These are phyloP conservation scores for Candida pseudofarinosa DNA, from an alignment of 805 yeast species.

Conservation along the genomic window DNA sequence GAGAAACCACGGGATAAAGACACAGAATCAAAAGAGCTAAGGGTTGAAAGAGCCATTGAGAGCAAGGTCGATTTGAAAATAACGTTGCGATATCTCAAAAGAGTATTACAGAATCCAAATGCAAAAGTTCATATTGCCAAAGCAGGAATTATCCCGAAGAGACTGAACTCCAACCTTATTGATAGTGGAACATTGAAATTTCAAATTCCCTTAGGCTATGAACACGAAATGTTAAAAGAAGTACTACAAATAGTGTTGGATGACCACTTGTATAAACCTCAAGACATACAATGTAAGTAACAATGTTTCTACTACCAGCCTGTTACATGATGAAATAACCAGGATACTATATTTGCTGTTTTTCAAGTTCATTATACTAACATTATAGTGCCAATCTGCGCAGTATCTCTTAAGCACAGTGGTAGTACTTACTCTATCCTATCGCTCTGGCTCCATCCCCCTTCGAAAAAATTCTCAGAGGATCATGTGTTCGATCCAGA, in stretches of 20 bases:
- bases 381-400: conserved; percentile 13
- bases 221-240: conserved; percentile 9
- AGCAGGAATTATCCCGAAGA: conserved; percentile 10
- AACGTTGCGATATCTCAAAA: conserved; percentile 4
- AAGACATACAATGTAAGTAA: conserved; percentile 8
- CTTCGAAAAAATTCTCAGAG: background rate
- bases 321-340: background rate
- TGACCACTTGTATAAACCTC: conserved; percentile 10
- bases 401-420: conserved; percentile 8
- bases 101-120: conserved; percentile 1
- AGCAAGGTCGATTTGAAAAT: conserved; percentile 10
- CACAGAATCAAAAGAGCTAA: background rate
- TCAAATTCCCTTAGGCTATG: conserved; percentile 9
- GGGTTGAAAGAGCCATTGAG: conserved; percentile 10
- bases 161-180: conserved; percentile 10
- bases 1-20: conserved; percentile 1
- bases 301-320: no score
- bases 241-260: conserved; percentile 8
- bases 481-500: conserved; percentile 1
- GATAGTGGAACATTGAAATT: conserved; percentile 16
- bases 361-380: conserved; percentile 4
- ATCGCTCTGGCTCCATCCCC: conserved; percentile 15
- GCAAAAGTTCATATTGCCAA: conserved; percentile 13
- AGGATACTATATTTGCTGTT: background rate
- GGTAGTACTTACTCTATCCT: conserved; percentile 9